Evolutionary conservation across 192 early-diverging fungal genomes (phyloP).

Genomic region (Bifiguratus adelaidae): DNA sequence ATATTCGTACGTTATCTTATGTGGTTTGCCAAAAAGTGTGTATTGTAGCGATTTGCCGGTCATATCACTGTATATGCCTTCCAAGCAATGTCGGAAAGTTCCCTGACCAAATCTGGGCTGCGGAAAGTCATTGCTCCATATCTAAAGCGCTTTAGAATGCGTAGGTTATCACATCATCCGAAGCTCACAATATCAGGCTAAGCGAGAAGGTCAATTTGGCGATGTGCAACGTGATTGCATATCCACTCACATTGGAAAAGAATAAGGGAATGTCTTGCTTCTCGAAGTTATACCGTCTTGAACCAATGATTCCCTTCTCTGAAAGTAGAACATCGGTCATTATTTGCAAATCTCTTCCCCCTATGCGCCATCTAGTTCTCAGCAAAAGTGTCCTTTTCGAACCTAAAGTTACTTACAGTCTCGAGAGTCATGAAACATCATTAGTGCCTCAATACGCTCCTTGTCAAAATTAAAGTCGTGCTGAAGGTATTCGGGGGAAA

Average conservation of each 20-base stretch:
- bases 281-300: conserved; percentile 21
- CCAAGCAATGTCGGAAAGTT: conserved; percentile 60
- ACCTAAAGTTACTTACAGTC: conserved; percentile 39
- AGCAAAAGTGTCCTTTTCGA: not conserved
- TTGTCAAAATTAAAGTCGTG: conserved; percentile 22
- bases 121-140: conserved; percentile 84
- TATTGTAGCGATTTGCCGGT: conserved; percentile 44
- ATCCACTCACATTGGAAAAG: conserved; percentile 47
- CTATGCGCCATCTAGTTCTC: conserved; percentile 1
- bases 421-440: conserved; percentile 81
- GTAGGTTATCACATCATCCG: conserved; percentile 14
- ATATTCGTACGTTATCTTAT: conserved; percentile 60
- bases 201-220: not conserved
- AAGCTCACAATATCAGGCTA: conserved; percentile 32
- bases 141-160: conserved; percentile 22
- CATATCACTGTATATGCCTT: conserved; percentile 46
- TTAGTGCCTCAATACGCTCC: conserved; percentile 50
- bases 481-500: too few relatives aligned
- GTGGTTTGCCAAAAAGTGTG: conserved; percentile 76
- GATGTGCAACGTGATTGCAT: not conserved
- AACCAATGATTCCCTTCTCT: conserved; percentile 45
- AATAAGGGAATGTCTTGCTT: conserved; percentile 62
- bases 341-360: conserved; percentile 81
- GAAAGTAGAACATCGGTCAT: conserved; percentile 59
- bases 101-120: conserved; percentile 75